These are phyloP conservation scores for Pseudogymnoascus sp. DNA, from an alignment of 2,329 filamentous ascomycete genomes.

Conservation along the genomic window DNA sequence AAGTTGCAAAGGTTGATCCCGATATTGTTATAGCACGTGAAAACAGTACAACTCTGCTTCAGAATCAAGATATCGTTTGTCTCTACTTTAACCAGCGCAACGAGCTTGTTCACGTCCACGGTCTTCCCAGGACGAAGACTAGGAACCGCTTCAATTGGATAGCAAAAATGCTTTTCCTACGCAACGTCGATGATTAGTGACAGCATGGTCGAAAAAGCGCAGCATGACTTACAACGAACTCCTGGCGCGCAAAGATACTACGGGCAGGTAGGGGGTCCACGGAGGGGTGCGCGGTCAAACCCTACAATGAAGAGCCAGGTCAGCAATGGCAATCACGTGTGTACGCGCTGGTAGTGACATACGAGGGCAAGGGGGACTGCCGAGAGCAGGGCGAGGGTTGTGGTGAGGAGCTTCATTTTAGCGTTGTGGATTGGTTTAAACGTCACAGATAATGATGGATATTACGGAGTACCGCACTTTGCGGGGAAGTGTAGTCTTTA, in stretches of 20 bases:
- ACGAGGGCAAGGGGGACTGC: background rate
- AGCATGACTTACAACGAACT: background rate
- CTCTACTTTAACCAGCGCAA: background rate
- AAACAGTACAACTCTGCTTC: background rate
- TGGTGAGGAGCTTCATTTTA: background rate
- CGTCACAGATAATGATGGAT: background rate
- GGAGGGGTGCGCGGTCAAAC: background rate
- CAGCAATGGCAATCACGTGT: background rate
- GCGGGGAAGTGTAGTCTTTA: background rate
- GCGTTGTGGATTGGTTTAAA: background rate
- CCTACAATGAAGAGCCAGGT: background rate
- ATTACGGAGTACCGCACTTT: background rate
- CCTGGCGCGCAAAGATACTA: background rate
- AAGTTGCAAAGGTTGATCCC: background rate
- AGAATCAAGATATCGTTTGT: background rate
- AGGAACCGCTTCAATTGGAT: background rate
- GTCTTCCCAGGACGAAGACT: background rate
- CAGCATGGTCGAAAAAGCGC: background rate
- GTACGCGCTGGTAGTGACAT: background rate
- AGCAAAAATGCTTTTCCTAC: background rate
- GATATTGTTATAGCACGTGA: background rate
- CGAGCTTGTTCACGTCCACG: background rate
- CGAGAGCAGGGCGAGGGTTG: background rate
- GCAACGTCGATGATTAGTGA: background rate
- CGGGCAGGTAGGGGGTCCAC: background rate